Conservation (phyloP, 2,329 filamentous ascomycete species). For the Coniochaeta hoffmannii region DNA sequence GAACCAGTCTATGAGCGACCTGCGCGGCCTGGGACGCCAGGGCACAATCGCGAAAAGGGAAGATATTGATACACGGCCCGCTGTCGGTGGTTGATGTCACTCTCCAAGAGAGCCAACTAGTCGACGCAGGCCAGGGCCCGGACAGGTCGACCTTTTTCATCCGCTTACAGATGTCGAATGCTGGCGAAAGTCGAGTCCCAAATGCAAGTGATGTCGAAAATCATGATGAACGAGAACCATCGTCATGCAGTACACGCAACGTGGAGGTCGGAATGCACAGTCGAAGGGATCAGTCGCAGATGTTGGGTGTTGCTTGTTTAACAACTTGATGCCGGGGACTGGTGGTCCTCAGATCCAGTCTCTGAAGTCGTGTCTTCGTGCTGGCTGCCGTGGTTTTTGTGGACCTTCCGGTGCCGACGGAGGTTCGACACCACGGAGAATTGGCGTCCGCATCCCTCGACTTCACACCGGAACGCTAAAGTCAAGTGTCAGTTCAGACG, state of each 20-base stretch:
- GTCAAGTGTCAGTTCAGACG: neutral
- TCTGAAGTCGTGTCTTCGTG: conserved; percentile 39
- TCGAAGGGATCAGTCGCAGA: neutral
- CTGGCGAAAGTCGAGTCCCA: neutral
- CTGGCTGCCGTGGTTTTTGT: conserved; percentile 65
- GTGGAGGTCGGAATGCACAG: neutral
- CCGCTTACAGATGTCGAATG: neutral
- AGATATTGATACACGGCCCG: neutral
- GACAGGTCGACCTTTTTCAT: neutral
- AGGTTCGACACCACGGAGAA: conserved; percentile 98
- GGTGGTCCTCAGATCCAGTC: conserved; percentile 55
- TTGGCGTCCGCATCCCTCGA: conserved; percentile 88
- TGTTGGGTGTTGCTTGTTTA: neutral
- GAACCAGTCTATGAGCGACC: neutral
- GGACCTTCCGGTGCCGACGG: conserved; percentile 89
- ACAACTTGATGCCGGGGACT: conserved; percentile 37
- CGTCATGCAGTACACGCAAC: neutral
- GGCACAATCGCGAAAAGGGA: neutral
- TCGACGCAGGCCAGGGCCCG: neutral
- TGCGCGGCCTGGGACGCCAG: neutral
- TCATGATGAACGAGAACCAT: neutral
- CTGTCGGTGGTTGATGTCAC: neutral
- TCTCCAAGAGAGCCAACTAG: neutral
- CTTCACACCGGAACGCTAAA: conserved; percentile 84
- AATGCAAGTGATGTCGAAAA: neutral